Evolutionary conservation across 2,329 filamentous ascomycete species (phyloP).

Genomic region (Penicillium hesseltinei): DNA sequence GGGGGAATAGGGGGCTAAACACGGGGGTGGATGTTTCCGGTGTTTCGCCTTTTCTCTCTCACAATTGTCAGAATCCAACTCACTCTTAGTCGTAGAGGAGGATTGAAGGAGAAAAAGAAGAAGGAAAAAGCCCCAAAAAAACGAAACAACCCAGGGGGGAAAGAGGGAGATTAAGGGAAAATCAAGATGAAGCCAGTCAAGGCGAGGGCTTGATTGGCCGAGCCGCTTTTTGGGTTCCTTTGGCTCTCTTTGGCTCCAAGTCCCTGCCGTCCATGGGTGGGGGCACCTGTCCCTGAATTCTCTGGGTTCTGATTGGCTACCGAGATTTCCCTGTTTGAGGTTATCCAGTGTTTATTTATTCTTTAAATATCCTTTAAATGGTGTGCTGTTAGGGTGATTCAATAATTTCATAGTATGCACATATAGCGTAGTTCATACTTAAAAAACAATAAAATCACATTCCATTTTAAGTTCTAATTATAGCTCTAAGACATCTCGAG

Average conservation of each 20-base stretch:
- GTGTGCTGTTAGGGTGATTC: neutral
- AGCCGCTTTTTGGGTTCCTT: conserved; percentile 8
- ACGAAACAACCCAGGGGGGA: neutral
- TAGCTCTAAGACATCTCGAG: neutral
- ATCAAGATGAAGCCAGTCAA: conserved; percentile 11
- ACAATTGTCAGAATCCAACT: neutral
- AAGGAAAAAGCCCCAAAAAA: neutral
- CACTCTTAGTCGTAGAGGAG: conserved; percentile 1
- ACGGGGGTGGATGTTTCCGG: neutral
- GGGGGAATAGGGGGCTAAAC: conserved; percentile 12
- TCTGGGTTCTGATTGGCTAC: neutral
- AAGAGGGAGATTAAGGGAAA: conserved; percentile 2
- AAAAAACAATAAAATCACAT: neutral
- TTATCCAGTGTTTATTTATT: conserved; percentile 2
- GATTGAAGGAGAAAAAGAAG: neutral
- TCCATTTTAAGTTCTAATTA: neutral
- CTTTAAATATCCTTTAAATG: neutral
- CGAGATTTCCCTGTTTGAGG: neutral
- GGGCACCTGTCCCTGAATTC: neutral
- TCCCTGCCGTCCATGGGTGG: neutral
- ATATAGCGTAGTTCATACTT: neutral
- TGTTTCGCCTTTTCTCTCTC: neutral
- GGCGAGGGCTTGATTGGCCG: conserved; percentile 9
- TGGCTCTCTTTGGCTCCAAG: neutral
- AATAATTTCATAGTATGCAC: neutral